Percentiles rank a stretch among this genome's conserved stretches.
Evolutionary conservation across 116 monocot genomes (phyloP).

Genomic region (Dioscorea cayenensis): DNA sequence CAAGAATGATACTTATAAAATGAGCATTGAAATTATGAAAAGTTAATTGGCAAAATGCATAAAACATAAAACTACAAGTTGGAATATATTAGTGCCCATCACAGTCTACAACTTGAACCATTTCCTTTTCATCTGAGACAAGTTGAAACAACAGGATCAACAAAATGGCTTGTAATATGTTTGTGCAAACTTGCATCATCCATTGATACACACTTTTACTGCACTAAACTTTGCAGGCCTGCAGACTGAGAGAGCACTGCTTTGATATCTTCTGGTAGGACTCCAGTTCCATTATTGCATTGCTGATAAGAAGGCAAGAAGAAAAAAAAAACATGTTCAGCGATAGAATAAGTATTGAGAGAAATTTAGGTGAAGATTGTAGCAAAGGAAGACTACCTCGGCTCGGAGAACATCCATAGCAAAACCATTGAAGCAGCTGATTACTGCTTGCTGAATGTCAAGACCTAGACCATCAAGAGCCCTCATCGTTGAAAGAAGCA

Average conservation of each 20-base stretch:
- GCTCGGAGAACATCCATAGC: slow-evolving; percentile 89
- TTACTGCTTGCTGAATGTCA: slow-evolving; percentile 97
- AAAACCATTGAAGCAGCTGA: slow-evolving; percentile 98
- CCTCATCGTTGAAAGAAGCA: slow-evolving; percentile 80
- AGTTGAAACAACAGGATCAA: neutral
- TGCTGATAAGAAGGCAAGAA: slow-evolving; percentile 34
- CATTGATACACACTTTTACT: neutral
- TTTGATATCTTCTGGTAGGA: slow-evolving; percentile 89
- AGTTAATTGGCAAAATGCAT: too few species aligned
- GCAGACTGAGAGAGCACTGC: slow-evolving; percentile 84
- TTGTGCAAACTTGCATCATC: neutral
- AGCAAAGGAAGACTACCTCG: slow-evolving; percentile 41
- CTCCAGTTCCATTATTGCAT: slow-evolving; percentile 78
- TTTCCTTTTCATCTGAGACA: too few species aligned
- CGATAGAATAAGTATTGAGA: neutral
- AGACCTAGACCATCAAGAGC: slow-evolving; percentile 89
- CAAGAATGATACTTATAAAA: too few species aligned
- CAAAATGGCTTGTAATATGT: neutral
- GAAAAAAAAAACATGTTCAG: neutral
- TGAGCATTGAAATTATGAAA: too few species aligned
- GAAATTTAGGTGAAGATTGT: neutral
- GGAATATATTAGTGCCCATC: too few species aligned
- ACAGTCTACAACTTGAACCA: too few species aligned
- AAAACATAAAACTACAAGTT: too few species aligned
- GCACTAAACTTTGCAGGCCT: slow-evolving; percentile 40